A percentile compares a stretch with the other conserved stretches of the same genome.
Evolutionary conservation across 768 basidiomycete genomes (phyloP).

Genomic region (Kwoniella newhampshirensis): DNA sequence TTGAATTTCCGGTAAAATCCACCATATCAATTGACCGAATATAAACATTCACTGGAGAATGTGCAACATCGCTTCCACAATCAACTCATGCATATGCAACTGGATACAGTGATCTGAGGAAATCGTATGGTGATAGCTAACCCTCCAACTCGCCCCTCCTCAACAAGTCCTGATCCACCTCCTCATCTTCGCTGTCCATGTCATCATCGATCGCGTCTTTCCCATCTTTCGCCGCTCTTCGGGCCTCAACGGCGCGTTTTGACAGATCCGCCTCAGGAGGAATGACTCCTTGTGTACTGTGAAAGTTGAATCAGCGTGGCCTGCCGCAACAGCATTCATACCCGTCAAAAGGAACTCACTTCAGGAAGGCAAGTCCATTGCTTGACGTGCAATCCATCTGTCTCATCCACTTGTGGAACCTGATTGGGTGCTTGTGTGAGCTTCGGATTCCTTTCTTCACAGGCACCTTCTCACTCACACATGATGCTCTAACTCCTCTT

Average conservation of each 20-base stretch:
- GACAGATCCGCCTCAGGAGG: conserved; percentile 69
- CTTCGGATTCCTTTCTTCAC: neutral
- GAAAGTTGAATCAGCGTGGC: neutral
- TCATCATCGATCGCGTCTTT: conserved; percentile 49
- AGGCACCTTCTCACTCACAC: conserved; percentile 60
- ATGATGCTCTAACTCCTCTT: conserved; percentile 73
- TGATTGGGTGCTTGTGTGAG: conserved; percentile 2
- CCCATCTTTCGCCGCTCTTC: conserved; percentile 18
- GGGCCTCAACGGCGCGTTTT: conserved; percentile 55
- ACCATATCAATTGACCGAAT: neutral
- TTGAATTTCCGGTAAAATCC: no score
- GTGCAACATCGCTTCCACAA: neutral
- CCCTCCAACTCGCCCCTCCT: conserved; percentile 58
- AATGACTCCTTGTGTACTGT: conserved; percentile 74
- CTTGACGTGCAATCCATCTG: conserved; percentile 37
- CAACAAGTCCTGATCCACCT: conserved; percentile 51
- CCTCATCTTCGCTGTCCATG: conserved; percentile 57
- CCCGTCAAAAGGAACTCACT: conserved; percentile 61
- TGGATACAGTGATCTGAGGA: neutral
- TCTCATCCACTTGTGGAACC: conserved; percentile 48
- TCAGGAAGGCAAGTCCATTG: conserved; percentile 67
- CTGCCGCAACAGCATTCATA: neutral
- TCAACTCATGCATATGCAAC: neutral
- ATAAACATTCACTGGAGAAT: neutral
- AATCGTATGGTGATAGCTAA: conserved; percentile 24